phyloP scores from a whole-genome alignment of 2,329 filamentous ascomycete species.

The Diaporthe ilicicola region DNA sequence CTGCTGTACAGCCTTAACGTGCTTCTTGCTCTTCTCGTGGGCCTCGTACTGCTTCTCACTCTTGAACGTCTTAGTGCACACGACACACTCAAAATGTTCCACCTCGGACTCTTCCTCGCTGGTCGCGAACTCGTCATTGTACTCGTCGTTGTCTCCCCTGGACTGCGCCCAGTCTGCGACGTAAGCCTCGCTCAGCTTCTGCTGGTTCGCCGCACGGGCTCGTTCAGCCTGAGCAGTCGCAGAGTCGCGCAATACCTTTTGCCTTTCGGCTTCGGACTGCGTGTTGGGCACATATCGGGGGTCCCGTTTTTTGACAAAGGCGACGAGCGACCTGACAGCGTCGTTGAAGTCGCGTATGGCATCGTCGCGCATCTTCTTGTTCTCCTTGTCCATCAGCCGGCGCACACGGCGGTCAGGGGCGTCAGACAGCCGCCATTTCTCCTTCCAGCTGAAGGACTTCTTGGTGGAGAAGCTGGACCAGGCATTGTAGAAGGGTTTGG shows the following conservation, averaged over 20 bases:
- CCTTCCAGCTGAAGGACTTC: slow-evolving; percentile 91
- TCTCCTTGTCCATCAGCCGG: slow-evolving; percentile 94
- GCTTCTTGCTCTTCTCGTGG: slow-evolving; percentile 97
- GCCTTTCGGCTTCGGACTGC: slow-evolving; percentile 82
- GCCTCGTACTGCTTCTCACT: slow-evolving; percentile 91
- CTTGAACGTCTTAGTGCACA: slow-evolving; percentile 83
- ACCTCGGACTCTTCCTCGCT: slow-evolving; percentile 63
- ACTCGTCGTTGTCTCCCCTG: slow-evolving; percentile 58
- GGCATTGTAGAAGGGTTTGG: slow-evolving; percentile 80
- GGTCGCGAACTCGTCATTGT: slow-evolving; percentile 66
- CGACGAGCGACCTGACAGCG: slow-evolving; percentile 83
- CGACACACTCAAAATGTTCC: slow-evolving; percentile 76
- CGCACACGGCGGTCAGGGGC: slow-evolving; percentile 86
- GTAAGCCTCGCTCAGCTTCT: slow-evolving; percentile 71
- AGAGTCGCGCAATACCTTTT: slow-evolving; percentile 78
- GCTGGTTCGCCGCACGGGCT: slow-evolving; percentile 81
- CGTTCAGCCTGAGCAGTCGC: slow-evolving; percentile 85
- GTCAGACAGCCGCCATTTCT: slow-evolving; percentile 83
- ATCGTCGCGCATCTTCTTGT: slow-evolving; percentile 83
- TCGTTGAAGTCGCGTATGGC: slow-evolving; percentile 91
- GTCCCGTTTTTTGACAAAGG: slow-evolving; percentile 91
- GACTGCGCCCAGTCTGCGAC: slow-evolving; percentile 80
- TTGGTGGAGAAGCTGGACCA: slow-evolving; percentile 86
- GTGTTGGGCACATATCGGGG: slow-evolving; percentile 81
- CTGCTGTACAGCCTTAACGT: slow-evolving; percentile 84